These are phyloP conservation scores for Elsinoe fawcettii DNA, from an alignment of 2,329 filamentous ascomycete genomes.

Conservation along the genomic window DNA sequence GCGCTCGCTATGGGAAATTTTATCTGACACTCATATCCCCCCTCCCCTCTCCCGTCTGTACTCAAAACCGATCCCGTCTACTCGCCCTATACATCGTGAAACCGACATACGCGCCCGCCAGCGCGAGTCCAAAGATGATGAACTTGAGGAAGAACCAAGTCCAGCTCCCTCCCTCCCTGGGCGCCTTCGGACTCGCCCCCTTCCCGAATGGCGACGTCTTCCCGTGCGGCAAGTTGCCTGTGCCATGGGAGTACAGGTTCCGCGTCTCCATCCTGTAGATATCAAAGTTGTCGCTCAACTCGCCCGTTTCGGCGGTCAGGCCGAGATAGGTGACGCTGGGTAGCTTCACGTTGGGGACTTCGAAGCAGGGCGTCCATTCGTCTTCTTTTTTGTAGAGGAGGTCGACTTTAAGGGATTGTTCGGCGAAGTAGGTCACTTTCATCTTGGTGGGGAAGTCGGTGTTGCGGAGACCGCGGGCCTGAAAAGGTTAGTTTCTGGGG, in stretches of 20 bases:
- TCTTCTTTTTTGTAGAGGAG: constrained; percentile 88
- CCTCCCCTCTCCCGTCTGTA: too few species aligned
- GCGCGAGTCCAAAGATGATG: constrained; percentile 61
- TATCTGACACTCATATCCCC: not conserved
- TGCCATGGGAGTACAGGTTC: constrained; percentile 67
- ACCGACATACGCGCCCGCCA: constrained; percentile 72
- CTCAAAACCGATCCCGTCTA: constrained; percentile 39
- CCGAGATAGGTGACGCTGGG: constrained; percentile 62
- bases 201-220: constrained; percentile 38
- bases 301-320: constrained; percentile 80
- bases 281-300: constrained; percentile 96
- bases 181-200: constrained; percentile 50
- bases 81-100: constrained; percentile 71
- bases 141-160: constrained; percentile 74
- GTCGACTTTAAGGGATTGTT: constrained; percentile 83
- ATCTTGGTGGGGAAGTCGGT: constrained; percentile 71
- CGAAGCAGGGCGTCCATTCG: constrained; percentile 87
- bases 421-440: constrained; percentile 90
- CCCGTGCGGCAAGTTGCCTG: constrained; percentile 30
- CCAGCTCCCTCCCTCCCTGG: constrained; percentile 48
- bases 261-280: constrained; percentile 78
- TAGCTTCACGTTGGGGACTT: constrained; percentile 59
- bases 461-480: constrained; percentile 79
- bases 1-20: constrained; percentile 13
- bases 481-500: constrained; percentile 14